Percentiles rank a stretch among this genome's conserved stretches.
These are phyloP conservation scores for Haemoproteus tartakovskyi DNA, from an alignment of 169 alveolate genomes.

Conservation along the genomic window DNA sequence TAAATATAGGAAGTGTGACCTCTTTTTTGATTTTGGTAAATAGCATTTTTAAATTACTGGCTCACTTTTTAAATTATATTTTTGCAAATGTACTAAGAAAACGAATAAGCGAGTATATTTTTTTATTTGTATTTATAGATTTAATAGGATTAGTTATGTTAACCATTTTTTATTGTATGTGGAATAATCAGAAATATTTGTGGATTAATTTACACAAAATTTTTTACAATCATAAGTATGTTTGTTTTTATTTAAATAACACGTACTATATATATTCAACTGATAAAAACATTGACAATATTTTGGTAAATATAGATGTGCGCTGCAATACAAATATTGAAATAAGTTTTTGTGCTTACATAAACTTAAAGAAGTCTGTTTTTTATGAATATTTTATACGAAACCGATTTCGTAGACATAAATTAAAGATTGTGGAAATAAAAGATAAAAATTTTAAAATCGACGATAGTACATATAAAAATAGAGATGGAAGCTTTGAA, in stretches of 20 bases:
- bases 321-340: conserved; percentile 11
- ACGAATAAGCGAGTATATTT: conserved; percentile 29
- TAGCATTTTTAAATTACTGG: conserved; percentile 35
- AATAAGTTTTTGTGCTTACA: conserved; percentile 31
- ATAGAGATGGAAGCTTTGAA: neutral
- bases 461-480: conserved; percentile 13
- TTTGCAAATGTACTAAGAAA: neutral
- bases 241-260: conserved; percentile 9
- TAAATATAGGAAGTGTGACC: conserved; percentile 35
- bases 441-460: conserved; percentile 1
- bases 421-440: conserved; percentile 33
- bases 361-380: conserved; percentile 26
- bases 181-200: conserved; percentile 25
- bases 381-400: conserved; percentile 22
- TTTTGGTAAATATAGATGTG: conserved; percentile 19
- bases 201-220: conserved; percentile 32
- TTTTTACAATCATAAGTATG: conserved; percentile 34
- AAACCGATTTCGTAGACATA: conserved; percentile 9
- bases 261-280: conserved; percentile 30
- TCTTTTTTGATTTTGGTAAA: conserved; percentile 39
- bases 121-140: conserved; percentile 30
- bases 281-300: conserved; percentile 31
- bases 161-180: conserved; percentile 8
- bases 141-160: conserved; percentile 24
- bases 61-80: conserved; percentile 34